These are phyloP conservation scores for Colletotrichum lindemuthianum DNA, from an alignment of 2,329 filamentous ascomycete species.

Conservation along the genomic window DNA sequence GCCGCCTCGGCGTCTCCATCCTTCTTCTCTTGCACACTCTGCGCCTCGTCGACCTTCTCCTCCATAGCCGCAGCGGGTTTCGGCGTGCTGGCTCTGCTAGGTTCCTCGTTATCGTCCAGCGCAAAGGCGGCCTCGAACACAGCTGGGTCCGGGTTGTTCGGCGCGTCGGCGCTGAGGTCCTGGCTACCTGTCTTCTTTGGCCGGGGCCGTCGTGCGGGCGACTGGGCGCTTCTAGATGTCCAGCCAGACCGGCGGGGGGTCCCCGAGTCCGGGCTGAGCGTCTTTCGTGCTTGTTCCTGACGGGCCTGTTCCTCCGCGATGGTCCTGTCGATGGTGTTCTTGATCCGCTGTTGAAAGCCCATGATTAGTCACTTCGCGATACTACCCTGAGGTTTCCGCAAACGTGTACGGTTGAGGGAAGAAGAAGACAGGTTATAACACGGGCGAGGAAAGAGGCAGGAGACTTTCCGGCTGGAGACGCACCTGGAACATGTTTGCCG, in stretches of 20 bases:
- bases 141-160: conserved; percentile 78
- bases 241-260: conserved; percentile 49
- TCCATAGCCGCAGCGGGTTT: conserved; percentile 50
- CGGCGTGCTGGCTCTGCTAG: conserved; percentile 70
- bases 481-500: conserved; percentile 42
- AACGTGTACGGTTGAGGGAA: too few species aligned
- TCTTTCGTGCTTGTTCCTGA: conserved; percentile 59
- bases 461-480: conserved; percentile 22
- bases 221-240: conserved; percentile 28
- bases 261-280: conserved; percentile 23
- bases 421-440: neutral
- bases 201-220: conserved; percentile 43
- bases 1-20: conserved; percentile 37
- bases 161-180: conserved; percentile 49
- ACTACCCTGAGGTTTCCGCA: too few species aligned
- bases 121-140: conserved; percentile 90
- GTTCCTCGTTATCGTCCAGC: conserved; percentile 82
- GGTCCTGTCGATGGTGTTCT: conserved; percentile 84
- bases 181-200: conserved; percentile 49
- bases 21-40: conserved; percentile 40
- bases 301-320: conserved; percentile 93
- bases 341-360: conserved; percentile 70
- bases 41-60: conserved; percentile 34
- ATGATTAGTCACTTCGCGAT: neutral
- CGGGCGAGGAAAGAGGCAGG: conserved; percentile 1